phyloP scores from a whole-genome alignment of 1,284 basidiomycete genomes.

The Inonotus hispidus region DNA sequence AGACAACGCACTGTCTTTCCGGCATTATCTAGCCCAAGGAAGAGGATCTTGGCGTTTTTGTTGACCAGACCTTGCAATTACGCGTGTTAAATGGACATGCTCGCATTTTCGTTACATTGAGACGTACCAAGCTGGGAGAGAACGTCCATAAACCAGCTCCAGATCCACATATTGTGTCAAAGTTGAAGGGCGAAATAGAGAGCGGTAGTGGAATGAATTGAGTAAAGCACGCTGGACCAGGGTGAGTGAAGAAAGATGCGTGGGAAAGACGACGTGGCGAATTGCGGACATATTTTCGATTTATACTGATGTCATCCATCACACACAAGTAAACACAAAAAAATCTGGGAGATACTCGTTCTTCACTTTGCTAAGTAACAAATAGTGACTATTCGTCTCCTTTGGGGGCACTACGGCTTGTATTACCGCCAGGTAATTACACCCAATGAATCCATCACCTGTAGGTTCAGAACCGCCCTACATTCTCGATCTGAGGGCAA shows the following conservation, averaged over 20 bases:
- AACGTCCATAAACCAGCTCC: constrained; percentile 95
- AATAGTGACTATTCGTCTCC: too few relatives aligned
- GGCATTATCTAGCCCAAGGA: constrained; percentile 98
- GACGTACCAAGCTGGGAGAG: constrained; percentile 78
- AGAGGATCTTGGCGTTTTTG: constrained; percentile 99
- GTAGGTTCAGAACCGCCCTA: too few relatives aligned
- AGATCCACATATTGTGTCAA: constrained; percentile 64
- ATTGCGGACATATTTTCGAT: background rate
- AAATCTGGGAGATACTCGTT: too few relatives aligned
- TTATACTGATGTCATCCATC: too few relatives aligned
- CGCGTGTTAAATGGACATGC: background rate
- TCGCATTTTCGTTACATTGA: background rate
- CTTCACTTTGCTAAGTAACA: too few relatives aligned
- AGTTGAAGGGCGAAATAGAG: background rate
- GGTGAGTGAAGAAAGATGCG: background rate
- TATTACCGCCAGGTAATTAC: too few relatives aligned
- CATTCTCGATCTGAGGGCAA: too few relatives aligned
- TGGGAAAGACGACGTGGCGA: constrained; percentile 6
- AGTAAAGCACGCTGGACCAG: background rate
- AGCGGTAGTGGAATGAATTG: background rate
- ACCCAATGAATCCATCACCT: too few relatives aligned
- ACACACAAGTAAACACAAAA: too few relatives aligned
- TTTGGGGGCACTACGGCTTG: too few relatives aligned
- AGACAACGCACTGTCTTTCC: constrained; percentile 85
- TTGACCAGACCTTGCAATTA: constrained; percentile 75